Evolutionary conservation across 768 basidiomycete species (phyloP).

Genomic region (Lactifluus subvellereus): DNA sequence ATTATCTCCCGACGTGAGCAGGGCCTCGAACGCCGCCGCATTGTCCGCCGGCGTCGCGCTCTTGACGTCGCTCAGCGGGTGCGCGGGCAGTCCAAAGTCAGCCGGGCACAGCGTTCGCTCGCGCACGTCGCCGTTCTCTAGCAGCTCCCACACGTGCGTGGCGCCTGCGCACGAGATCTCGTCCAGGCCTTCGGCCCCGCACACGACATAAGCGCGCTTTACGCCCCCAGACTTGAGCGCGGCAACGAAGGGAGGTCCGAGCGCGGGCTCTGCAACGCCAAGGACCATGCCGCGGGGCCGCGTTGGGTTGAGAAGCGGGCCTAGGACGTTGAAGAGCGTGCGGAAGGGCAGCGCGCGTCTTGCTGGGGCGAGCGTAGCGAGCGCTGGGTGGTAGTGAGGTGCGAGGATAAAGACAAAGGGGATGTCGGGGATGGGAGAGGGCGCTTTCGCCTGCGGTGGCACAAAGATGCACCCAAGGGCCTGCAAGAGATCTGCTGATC

Average conservation of each 20-base stretch:
- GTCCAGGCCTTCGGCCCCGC: constrained; percentile 86
- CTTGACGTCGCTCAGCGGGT: constrained; percentile 63
- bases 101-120: constrained; percentile 58
- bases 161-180: constrained; percentile 94
- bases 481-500: constrained; percentile 88
- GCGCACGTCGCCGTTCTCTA: constrained; percentile 53
- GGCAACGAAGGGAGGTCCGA: constrained; percentile 77
- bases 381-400: constrained; percentile 85
- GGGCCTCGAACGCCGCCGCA: constrained; percentile 58
- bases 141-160: constrained; percentile 79
- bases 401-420: constrained; percentile 95
- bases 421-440: constrained; percentile 49
- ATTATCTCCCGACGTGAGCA: constrained; percentile 54
- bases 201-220: constrained; percentile 83
- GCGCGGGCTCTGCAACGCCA: constrained; percentile 76
- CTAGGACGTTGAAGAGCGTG: constrained; percentile 93
- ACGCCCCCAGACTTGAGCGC: constrained; percentile 71
- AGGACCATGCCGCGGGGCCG: constrained; percentile 83
- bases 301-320: constrained; percentile 91
- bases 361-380: constrained; percentile 76
- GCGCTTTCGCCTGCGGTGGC: constrained; percentile 49
- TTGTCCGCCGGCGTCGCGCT: constrained; percentile 79
- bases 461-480: constrained; percentile 74
- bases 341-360: constrained; percentile 87
- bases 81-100: constrained; percentile 69